Evolutionary conservation across 441 rosid genomes (phyloP), one percentile per base, ranked within the genome.

Genomic region (Pelargonium myrrhifolium): DNA sequence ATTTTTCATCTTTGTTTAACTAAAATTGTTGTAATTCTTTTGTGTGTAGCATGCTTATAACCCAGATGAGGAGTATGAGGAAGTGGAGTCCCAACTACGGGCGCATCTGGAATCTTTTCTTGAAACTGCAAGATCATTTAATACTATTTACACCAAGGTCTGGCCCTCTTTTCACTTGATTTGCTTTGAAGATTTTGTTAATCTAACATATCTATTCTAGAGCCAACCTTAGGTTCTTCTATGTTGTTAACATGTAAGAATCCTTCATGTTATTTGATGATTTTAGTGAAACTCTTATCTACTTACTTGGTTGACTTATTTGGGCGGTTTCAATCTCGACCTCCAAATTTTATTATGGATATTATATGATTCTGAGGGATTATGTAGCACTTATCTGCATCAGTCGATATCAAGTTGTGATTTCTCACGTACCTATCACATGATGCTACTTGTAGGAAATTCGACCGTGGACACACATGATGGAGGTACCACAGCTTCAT

Each of bases 401-500:
- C 1, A 0, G 51, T 17, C 28, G 10, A 28, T 56, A 21, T 56
- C 26, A 21, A 56, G 61, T 56, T 65, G 28, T 65, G 28, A 39
- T 66, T 39, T 62, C 63, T 49, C 49, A 26, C 17, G 65, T 65
- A 68, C 62, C 69, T 28, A 65, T 51, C 51, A 42, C 66, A 10
- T 62, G 43, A 14, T 66, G 1, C 15, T n/a, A 65, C 43, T 71
- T 75, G 47, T 67, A 89, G 97, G 98, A 94, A 84, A 89, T 94
- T 71, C 95, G 98, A 21, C 99, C 96, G 17, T 92, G 99, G 99
- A 90, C 98, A 4, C 98, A 94, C 75, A 94, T 92, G 98, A 94
- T 94, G 96, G 99, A 94, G 81, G 98, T 92, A 68, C 99, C 98
- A 53, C 99, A 94, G 69, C 99, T 92, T 80, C 98, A 94, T 85